phyloP scores from a whole-genome alignment of 2,329 filamentous ascomycete genomes.

The Arthrobotrys sphaeroides region DNA sequence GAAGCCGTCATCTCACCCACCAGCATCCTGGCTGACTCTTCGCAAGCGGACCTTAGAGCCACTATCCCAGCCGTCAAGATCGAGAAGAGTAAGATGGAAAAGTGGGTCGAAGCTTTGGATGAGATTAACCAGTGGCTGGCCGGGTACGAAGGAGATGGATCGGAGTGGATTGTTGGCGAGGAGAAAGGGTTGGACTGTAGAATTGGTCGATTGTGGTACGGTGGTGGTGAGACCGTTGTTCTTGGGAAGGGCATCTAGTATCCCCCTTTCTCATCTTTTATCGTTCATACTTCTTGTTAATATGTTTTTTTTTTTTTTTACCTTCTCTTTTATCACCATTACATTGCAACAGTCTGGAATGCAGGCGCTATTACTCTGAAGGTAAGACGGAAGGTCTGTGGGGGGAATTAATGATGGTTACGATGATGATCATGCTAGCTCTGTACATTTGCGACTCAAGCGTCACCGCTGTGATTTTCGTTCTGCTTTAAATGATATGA shows the following conservation, averaged over 20 bases:
- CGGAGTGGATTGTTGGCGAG: constrained; percentile 88
- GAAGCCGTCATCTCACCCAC: constrained; percentile 56
- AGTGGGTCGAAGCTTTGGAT: constrained; percentile 77
- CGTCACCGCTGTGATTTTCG: no score
- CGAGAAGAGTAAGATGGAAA: constrained; percentile 66
- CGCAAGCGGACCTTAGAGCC: constrained; percentile 56
- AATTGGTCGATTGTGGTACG: constrained; percentile 85
- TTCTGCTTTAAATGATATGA: no score
- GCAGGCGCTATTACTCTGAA: no score
- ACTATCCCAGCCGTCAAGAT: constrained; percentile 60
- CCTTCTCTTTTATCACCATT: no score
- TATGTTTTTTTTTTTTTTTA: not conserved
- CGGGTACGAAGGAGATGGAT: constrained; percentile 68
- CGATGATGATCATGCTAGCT: no score
- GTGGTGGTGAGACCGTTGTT: constrained; percentile 75
- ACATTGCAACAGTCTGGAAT: no score
- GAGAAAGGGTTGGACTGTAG: constrained; percentile 81
- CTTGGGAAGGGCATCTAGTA: constrained; percentile 46
- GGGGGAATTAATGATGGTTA: no score
- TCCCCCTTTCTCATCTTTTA: not conserved
- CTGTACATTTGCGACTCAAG: no score
- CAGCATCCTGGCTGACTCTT: constrained; percentile 40
- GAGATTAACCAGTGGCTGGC: constrained; percentile 79
- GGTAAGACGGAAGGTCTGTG: no score
- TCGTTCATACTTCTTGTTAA: not conserved